Conservation (phyloP, 768 basidiomycete genomes). For the Termitomyces sp. region DNA sequence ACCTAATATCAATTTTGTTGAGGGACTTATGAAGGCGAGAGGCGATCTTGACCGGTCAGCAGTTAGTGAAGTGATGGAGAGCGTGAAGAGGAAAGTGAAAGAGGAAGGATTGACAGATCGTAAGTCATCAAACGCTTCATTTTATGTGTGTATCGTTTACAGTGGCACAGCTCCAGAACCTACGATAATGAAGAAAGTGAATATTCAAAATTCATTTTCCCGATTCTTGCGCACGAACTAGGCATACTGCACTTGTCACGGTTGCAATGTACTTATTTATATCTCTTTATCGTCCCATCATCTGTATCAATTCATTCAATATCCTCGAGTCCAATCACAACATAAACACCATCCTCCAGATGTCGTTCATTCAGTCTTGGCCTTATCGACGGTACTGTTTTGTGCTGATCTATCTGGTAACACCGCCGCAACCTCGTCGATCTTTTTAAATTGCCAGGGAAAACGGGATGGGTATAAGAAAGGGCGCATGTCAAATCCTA, state of each 20-base stretch:
- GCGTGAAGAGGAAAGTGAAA: constrained; percentile 86
- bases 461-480: constrained; percentile 95
- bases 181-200: constrained; percentile 89
- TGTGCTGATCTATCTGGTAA: constrained; percentile 65
- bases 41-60: constrained; percentile 88
- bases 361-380: constrained; percentile 39
- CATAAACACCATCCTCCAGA: constrained; percentile 11
- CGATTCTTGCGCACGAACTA: constrained; percentile 58
- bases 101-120: constrained; percentile 83
- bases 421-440: constrained; percentile 76
- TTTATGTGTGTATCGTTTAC: not conserved
- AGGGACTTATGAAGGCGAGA: constrained; percentile 82
- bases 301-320: constrained; percentile 15
- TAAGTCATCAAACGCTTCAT: constrained; percentile 37
- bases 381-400: constrained; percentile 27
- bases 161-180: constrained; percentile 62
- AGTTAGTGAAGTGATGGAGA: constrained; percentile 90
- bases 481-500: constrained; percentile 92
- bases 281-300: constrained; percentile 4
- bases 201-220: constrained; percentile 69
- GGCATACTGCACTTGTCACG: constrained; percentile 2
- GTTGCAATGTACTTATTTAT: constrained; percentile 4
- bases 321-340: constrained; percentile 8
- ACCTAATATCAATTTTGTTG: constrained; percentile 88
- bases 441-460: constrained; percentile 95